Base-by-base conservation (phyloP, 140 eudicot species). In the Ambrosia hybrid region DNA sequence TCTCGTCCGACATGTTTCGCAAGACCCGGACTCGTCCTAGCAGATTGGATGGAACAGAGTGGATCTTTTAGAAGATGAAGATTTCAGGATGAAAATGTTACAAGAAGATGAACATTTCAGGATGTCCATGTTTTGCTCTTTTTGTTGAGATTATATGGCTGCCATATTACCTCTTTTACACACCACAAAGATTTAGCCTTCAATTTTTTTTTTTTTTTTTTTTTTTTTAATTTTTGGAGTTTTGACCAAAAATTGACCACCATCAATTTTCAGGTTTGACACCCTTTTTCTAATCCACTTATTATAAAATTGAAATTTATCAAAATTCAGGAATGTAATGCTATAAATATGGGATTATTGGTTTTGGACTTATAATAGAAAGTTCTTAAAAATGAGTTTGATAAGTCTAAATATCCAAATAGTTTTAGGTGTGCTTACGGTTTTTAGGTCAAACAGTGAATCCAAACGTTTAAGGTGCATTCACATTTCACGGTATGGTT, bases 141-240 rank as follows among this genome's bases (percentile, higher is more conserved):
- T 77, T 53, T 43, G 77, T 57, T 68, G 43, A 62, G 70, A 53
- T 51, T 70, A 36, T 26, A 63, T 48, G 86, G 86, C 74, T 59
- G 60, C 56, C 33, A 66, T 57, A 39, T 64, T 69, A 33, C 71
- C 68, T 78, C 46, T 46, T 62, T 55, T 65, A 14, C 66, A 67
- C 51, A 57, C 86, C 83, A 77, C 85, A 73, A 33, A 78, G 30
- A 12, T 72, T 72, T 15, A 55, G 10, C 57, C 10, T 37, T 56
- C 3, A 62, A 26, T 10, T 78, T 55, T 72, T 72, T 14, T 14
- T 13, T 56, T 21, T 0, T 21, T 21, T 21, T 0, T 21, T 21
- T 21, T 0, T 21, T 21, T 21, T 21, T 21, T 21, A 0, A 0
- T 21, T 21, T 21, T 21, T 21, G 26, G 34, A 52, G 36, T 55